phyloP scores from a whole-genome alignment of 495 filamentous ascomycete species.

The Hypoxylon lienhwacheense region DNA sequence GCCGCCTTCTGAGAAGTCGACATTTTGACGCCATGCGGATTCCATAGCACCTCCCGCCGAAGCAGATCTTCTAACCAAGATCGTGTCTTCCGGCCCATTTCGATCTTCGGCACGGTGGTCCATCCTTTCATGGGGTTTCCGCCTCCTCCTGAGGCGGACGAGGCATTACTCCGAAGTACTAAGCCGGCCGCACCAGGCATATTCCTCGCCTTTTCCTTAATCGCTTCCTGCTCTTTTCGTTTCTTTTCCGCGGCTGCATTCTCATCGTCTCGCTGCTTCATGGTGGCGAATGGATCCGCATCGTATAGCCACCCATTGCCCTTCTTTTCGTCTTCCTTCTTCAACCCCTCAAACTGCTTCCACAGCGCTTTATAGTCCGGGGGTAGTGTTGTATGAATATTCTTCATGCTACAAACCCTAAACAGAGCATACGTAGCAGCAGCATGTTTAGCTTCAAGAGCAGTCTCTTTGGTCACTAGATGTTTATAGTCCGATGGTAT shows the following conservation, averaged over 20 bases:
- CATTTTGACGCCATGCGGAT: slow-evolving; percentile 71
- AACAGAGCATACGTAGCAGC: slow-evolving; percentile 89
- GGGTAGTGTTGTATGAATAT: slow-evolving; percentile 91
- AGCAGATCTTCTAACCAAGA: slow-evolving; percentile 76
- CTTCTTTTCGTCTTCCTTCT: slow-evolving; percentile 71
- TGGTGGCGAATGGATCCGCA: slow-evolving; percentile 85
- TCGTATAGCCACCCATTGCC: slow-evolving; percentile 92
- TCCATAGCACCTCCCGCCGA: slow-evolving; percentile 79
- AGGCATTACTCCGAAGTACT: slow-evolving; percentile 41
- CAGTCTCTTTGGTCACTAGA: slow-evolving; percentile 66
- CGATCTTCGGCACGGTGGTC: slow-evolving; percentile 83
- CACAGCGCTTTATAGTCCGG: slow-evolving; percentile 83
- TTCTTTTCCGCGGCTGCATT: slow-evolving; percentile 73
- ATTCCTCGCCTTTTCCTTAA: slow-evolving; percentile 64
- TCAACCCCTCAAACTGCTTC: slow-evolving; percentile 83
- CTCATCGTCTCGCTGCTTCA: slow-evolving; percentile 75
- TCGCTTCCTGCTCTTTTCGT: slow-evolving; percentile 60
- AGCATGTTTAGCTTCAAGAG: slow-evolving; percentile 89
- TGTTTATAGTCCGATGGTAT: slow-evolving; percentile 73
- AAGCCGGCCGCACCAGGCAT: slow-evolving; percentile 49
- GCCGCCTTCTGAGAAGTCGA: slow-evolving; percentile 54
- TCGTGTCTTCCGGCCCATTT: slow-evolving; percentile 80
- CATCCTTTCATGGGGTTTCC: slow-evolving; percentile 66
- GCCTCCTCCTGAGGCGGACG: slow-evolving; percentile 26
- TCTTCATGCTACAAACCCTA: slow-evolving; percentile 89